Evolutionary conservation across 139 green algal genomes (phyloP).

Genomic region (Coelastrella sp.): DNA sequence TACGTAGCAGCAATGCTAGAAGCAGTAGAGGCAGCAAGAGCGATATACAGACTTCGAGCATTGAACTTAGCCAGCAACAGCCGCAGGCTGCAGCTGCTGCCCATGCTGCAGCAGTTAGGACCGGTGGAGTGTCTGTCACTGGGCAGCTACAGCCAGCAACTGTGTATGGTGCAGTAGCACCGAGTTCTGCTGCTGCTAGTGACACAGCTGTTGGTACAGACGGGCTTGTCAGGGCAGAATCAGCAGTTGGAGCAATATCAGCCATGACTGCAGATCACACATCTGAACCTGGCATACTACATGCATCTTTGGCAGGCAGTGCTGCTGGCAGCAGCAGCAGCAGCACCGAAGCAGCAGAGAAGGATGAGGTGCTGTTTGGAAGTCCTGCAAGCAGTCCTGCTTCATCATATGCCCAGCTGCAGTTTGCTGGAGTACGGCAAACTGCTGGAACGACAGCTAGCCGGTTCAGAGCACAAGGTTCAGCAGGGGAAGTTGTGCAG

Average conservation of each 20-base stretch:
- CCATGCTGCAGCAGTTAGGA: neutral
- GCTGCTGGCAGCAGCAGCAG: neutral
- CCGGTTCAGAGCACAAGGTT: neutral
- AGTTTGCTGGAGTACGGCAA: neutral
- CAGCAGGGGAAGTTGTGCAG: neutral
- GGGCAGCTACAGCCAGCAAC: neutral
- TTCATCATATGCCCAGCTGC: conserved; percentile 9
- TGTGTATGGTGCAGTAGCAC: neutral
- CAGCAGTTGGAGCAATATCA: neutral
- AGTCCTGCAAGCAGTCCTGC: conserved; percentile 28
- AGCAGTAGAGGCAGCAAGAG: neutral
- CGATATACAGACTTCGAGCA: neutral
- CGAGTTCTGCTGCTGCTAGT: neutral
- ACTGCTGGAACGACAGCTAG: neutral
- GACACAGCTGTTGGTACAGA: neutral
- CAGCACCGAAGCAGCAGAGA: neutral
- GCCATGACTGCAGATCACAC: neutral
- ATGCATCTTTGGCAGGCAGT: conserved; percentile 5
- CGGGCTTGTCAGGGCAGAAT: neutral
- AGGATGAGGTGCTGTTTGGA: conserved; percentile 31
- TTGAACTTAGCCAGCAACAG: neutral
- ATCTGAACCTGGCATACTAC: neutral
- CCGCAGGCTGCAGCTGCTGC: neutral
- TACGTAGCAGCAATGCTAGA: neutral
- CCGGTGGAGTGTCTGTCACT: neutral